A percentile compares a stretch with the other conserved stretches of the same genome.
Conservation (phyloP, 768 basidiomycete species). For the Antrodiella citrinella region DNA sequence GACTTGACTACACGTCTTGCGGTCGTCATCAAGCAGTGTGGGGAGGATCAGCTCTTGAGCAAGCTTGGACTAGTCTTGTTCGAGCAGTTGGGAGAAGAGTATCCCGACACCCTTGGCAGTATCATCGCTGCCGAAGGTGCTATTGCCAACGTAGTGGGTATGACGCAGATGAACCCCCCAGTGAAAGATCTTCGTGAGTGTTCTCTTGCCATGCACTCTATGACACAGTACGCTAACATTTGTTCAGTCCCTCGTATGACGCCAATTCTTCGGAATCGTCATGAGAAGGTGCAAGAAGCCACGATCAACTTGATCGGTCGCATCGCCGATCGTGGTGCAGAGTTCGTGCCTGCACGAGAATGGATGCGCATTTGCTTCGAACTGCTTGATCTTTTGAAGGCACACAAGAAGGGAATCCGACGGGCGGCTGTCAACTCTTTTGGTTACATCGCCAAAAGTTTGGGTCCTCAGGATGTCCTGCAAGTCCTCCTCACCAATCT, state of each 20-base stretch:
- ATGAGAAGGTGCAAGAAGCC: conserved; percentile 99
- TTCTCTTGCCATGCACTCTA: neutral
- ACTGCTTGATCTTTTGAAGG: conserved; percentile 91
- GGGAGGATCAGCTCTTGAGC: conserved; percentile 91
- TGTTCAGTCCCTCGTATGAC: conserved; percentile 93
- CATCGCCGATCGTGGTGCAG: conserved; percentile 98
- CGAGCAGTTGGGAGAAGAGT: conserved; percentile 98
- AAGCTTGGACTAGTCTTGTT: conserved; percentile 96
- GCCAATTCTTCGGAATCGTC: conserved; percentile 97
- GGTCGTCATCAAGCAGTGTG: conserved; percentile 97
- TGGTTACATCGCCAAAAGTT: conserved; percentile 98
- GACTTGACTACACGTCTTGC: conserved; percentile 94
- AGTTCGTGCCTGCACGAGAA: conserved; percentile 96
- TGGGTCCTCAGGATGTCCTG: conserved; percentile 97
- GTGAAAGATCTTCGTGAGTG: conserved; percentile 95
- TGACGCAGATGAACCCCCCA: conserved; percentile 99
- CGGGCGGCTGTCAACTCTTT: conserved; percentile 99
- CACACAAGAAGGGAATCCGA: conserved; percentile 98
- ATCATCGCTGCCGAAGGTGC: conserved; percentile 98
- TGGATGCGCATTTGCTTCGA: conserved; percentile 99
- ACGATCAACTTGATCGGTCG: conserved; percentile 99
- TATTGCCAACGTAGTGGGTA: conserved; percentile 98
- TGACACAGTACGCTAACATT: neutral
- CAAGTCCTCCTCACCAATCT: conserved; percentile 93
- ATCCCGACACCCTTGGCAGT: conserved; percentile 97